Base-by-base conservation (phyloP, 306 rosid genomes). In the Boehmeria nivea region DNA sequence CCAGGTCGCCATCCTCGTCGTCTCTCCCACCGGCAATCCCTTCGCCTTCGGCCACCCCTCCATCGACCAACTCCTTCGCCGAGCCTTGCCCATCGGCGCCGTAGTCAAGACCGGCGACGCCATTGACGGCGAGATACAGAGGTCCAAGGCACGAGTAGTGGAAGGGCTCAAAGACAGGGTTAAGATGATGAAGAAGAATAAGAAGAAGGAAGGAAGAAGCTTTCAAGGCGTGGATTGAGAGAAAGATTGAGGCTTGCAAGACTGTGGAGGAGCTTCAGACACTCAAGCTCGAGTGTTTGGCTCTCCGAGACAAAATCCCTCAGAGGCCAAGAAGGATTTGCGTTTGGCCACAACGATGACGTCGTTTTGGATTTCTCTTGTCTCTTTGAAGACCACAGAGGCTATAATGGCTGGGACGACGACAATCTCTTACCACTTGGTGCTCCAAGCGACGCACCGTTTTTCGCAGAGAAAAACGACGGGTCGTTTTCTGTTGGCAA, bases 11-110 rank as follows among this genome's bases (percentile, higher is more conserved):
- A 9, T 51, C 28, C 2, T 27, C 7, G 20, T 28, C 22, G 4
- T 51, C 12, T 51, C 57, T 16, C 14, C 20, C 12, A 18, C 57
- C 10, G 57, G 39, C 8, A 27, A 51, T 16, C 22, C 39, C 11
- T 51, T 14, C 17, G 39, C 40, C 16, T 51, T 51, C 20, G 57
- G 39, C 19, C 57, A 51, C 57, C 16, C 57, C 16, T 51, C 39
- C 13, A 12, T 31, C 57, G 57, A 51, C 3, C 4, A 27, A 15
- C 19, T 51, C 17, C 57, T 51, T 17, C 22, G 28, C n/a, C 57
- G 10, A 31, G 36, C 36, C 36, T n/a, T n/a, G n/a, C n/a, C 36
- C 24, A 36, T 15, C 37, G 11, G 15, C 20, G 36, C 8, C 36
- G 36, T 0, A 10, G 36, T 6, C 2, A 10, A 31, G 36, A 31